Evolutionary conservation across 768 basidiomycete species (phyloP), one percentile per base, ranked within the genome.

Genomic region (Phanerodontia chrysosporium): DNA sequence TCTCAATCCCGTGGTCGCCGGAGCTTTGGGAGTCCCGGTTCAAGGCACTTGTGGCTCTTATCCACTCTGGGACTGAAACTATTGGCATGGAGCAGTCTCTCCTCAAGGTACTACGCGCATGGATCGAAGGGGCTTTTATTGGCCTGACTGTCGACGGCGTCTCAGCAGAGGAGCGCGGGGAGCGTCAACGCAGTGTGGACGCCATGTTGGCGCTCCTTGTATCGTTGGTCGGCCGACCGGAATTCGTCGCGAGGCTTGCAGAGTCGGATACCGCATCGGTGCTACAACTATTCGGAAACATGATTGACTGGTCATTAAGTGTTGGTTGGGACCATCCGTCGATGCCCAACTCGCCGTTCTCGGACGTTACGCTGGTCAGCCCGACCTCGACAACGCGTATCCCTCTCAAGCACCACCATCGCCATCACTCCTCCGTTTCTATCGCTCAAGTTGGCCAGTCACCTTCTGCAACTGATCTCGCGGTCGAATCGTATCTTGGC

Each of bases 11-110:
- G 0, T 91, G 90, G 89, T 76, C 74, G 2, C 62, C 72, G n/a
- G 90, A 91, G 25, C 72, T 89, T 0, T 90, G 90, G 79, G 87
- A 90, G 62, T 75, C 82, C 1, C 80, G 86, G 21, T 83, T 86
- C 65, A 86, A 84, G 61, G 88, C 89, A 1, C 74, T 91, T 1
- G 73, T 80, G 3, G 82, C 86, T 2, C 75, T 92, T 53, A 86
- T 86, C 35, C 80, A 76, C 60, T 80, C 75, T 42, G 88, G 87
- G 6, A 65, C 73, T 2, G 84, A 88, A 48, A 79, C 85, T 28
- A 72, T 83, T 35, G 89, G 89, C 21, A 80, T 89, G 64, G 90
- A 91, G 69, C 68, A 74, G 8, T 72, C 75, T 36, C 66, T 90
- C 32, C 71, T 90, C 25, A 72, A 76, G 42, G 69, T 86, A 49